Evolutionary conservation across 2,329 filamentous ascomycete species (phyloP), one percentile per base, ranked within the genome.

Genomic region (Talaromyces sp.): DNA sequence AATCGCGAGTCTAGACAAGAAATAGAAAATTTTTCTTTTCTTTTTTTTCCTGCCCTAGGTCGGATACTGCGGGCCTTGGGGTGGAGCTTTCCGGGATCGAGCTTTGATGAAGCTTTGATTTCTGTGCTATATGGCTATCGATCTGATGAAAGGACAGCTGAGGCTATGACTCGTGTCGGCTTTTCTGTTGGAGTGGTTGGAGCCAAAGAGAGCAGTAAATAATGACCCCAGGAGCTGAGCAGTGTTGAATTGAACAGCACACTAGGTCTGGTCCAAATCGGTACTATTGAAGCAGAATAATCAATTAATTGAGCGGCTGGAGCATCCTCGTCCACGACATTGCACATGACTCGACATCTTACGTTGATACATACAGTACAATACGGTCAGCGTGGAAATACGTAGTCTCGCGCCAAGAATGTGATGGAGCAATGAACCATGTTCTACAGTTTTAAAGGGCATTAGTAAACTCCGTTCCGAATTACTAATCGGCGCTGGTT

Each of bases 71-170:
- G 49, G 49, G 27, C 5, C 49, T 52, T 24, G 27, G 31, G 50
- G 50, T 54, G 50, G 50, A 37, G n/a, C n/a, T 14, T 13, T 10
- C 3, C 27, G 50, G 50, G 31, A 19, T 54, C 50, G 50, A 35
- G 50, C 49, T 52, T 52, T 52, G 49, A 50, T 35, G 14, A 33
- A 54, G 50, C 50, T 54, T 54, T 56, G 52, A 39, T 54, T 49
- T 56, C 50, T 56, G 33, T 39, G 27, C n/a, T 33, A 56, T 39
- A 37, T 31, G 27, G 27, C 27, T 7, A 31, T 31, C 1, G 4
- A 31, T 31, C 27, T 31, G 27, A 31, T 31, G 27, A 31, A 31
- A 37, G 35, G 3, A 13, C 3, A 27, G 49, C 49, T 52, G 49
- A 52, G n/a, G 27, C 1, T 31, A 52, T n/a, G 47, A 52, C 13